Conservation (phyloP, 1,284 basidiomycete genomes). For the Lentinus polychrous region DNA sequence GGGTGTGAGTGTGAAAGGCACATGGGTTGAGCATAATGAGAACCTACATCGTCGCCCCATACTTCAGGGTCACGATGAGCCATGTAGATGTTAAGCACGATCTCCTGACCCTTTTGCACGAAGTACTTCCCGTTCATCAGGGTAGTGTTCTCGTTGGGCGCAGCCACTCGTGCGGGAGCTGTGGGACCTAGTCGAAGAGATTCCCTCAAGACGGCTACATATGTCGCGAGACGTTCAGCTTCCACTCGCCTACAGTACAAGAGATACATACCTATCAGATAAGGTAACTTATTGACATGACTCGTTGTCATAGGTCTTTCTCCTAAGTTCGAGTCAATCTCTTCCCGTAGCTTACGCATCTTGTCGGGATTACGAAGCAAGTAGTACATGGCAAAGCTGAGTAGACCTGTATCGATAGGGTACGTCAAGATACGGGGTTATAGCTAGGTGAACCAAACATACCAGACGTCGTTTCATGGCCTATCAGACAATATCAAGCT, state of each 20-base stretch:
- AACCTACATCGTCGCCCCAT: conserved; percentile 42
- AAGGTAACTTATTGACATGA: conserved; percentile 36
- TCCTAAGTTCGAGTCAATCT: conserved; percentile 40
- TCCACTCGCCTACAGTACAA: not conserved
- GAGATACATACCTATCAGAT: conserved; percentile 29
- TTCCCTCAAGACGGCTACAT: conserved; percentile 38
- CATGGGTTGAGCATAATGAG: not conserved
- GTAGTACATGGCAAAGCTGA: conserved; percentile 35
- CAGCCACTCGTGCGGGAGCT: conserved; percentile 28
- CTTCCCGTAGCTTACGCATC: conserved; percentile 37
- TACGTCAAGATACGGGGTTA: not conserved
- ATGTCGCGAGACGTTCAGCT: not conserved
- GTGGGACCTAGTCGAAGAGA: conserved; percentile 37
- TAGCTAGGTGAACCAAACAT: not conserved
- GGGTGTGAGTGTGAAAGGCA: not conserved
- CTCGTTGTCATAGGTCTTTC: conserved; percentile 29
- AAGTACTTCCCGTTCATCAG: conserved; percentile 32
- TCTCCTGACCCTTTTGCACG: conserved; percentile 27
- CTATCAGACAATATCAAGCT: conserved; percentile 10
- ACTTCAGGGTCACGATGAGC: conserved; percentile 37
- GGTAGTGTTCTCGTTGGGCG: conserved; percentile 30
- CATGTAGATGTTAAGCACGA: conserved; percentile 27
- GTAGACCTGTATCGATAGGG: conserved; percentile 29
- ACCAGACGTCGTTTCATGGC: conserved; percentile 43
- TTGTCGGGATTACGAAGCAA: conserved; percentile 38